Base-by-base conservation (phyloP, 805 yeast species). In the Candida peoriensis region DNA sequence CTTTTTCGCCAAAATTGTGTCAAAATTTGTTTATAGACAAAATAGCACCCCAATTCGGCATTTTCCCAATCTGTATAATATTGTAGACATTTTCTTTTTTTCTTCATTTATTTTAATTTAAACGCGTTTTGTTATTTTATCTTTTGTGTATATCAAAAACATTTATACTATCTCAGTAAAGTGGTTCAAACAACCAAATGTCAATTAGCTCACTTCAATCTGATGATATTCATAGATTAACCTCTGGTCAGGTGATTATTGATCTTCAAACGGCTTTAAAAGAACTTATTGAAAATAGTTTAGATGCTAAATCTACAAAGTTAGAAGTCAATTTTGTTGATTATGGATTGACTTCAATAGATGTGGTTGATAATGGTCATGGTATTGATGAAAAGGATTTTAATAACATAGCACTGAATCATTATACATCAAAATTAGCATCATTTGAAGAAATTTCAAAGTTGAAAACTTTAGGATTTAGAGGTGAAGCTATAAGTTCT, bases 161-260 rank as follows among this genome's bases (percentile, higher is more conserved):
- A n/a, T n/a, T n/a, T n/a, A n/a, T n/a, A n/a, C n/a, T n/a, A n/a
- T n/a, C n/a, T n/a, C n/a, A n/a, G n/a, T n/a, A n/a, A n/a, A n/a
- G n/a, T n/a, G n/a, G n/a, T n/a, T n/a, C n/a, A n/a, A n/a, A n/a
- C n/a, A n/a, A n/a, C 18, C 12, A n/a, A 9, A 34, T 37, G 38
- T 41, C 36, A 11, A 34, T 41, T 8, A 20, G 36, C 3, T 29
- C 26, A n/a, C 24, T 36, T 10, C 21, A 29, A 4, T 11, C 23
- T 5, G 24, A 33, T 15, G 95, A 89, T 46, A 69, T 88, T 6
- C 85, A 83, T 44, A 66, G 71, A 39, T 76, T 90, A 38, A 87
- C 96, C 0, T 86, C 97, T 0, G 96, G 96, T 0, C 98, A 93
- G 56, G 97, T 93, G 11, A 83, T 93, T 10, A 73, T 79, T 5